Percentiles rank a stretch among this genome's conserved stretches.
Evolutionary conservation across 306 rosid species (phyloP).

Genomic region (Vachellia collinsii): DNA sequence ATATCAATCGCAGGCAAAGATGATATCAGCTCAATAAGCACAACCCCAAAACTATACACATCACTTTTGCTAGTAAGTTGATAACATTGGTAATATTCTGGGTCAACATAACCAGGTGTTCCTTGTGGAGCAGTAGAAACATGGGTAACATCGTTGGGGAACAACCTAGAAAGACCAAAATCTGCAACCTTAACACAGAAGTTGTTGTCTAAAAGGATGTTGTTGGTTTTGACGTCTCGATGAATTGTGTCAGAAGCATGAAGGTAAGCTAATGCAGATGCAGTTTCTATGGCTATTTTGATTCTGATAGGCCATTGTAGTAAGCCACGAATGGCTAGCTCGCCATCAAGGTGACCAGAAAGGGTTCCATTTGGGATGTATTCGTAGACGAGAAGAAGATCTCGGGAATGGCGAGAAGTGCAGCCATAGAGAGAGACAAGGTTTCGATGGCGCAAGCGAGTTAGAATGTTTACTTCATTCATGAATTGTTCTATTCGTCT

Average conservation of each 20-base stretch:
- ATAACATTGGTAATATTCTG: slow-evolving; percentile 58
- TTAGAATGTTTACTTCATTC: slow-evolving; percentile 55
- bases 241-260: slow-evolving; percentile 61
- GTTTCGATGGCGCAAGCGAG: slow-evolving; percentile 51
- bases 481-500: slow-evolving; percentile 55
- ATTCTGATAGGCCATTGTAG: slow-evolving; percentile 53
- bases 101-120: slow-evolving; percentile 61
- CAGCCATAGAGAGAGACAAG: slow-evolving; percentile 64
- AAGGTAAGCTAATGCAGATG: slow-evolving; percentile 53
- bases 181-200: slow-evolving; percentile 62
- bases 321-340: slow-evolving; percentile 21
- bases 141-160: slow-evolving; percentile 51
- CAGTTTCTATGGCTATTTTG: slow-evolving; percentile 61
- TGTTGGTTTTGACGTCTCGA: slow-evolving; percentile 62
- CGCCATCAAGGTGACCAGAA: slow-evolving; percentile 59
- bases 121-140: slow-evolving; percentile 66
- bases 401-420: slow-evolving; percentile 51
- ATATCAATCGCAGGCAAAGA: slow-evolving; percentile 59
- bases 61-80: slow-evolving; percentile 67
- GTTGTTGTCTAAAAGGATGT: slow-evolving; percentile 52
- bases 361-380: slow-evolving; percentile 56
- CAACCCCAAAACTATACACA: slow-evolving; percentile 65
- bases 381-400: slow-evolving; percentile 59
- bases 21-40: slow-evolving; percentile 55
- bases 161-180: slow-evolving; percentile 56